Base-by-base conservation (phyloP, 192 early-diverging fungal species). In the Funneliformis geosporum region DNA sequence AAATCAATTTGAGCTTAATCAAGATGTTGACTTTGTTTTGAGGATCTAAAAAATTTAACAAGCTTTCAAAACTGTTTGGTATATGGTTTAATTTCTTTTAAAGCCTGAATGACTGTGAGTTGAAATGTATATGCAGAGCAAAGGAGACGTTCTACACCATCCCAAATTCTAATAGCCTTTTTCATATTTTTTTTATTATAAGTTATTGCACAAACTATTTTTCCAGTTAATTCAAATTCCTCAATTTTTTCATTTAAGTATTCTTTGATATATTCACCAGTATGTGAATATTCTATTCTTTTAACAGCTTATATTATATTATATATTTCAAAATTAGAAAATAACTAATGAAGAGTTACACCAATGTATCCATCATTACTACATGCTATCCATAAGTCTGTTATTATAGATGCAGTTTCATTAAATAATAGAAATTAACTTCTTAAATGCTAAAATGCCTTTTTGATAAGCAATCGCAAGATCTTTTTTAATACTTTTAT, bases 341-440 rank as follows among this genome's bases (percentile, higher is more conserved):
- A 38, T 61, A 75, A 39, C 73, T 59, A 75, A 62, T 75, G 33
- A 75, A 75, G 23, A 23, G 33, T 61, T 42, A 75, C 73, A 28
- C 72, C 47, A 59, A 74, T 74, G 23, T 74, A 74, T 74, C 47
- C 25, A 11, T 50, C 28, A 12, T 74, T 50, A 74, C 44, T 60
- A 23, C 55, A 11, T 4, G 14, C 11, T 33, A 9, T 74, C 9
- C 2, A 74, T 50, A 74, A 60, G 47, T 62, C 59, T 33, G 73
- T 75, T 9, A 59, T 75, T 47, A 72, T 72, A 21, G n/a, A 72
- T 28, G 70, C 23, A 72, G 70, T 72, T 50, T 72, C 2, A 72
- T n/a, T 44, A 72, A 23, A 44, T 72, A 5, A 7, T 50, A 47
- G 8, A 72, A 50, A 50, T 18, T n/a, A 72, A 72, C 25, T 72